Evolutionary conservation across 306 rosid species (phyloP).

Genomic region (Abrus pulchellus): DNA sequence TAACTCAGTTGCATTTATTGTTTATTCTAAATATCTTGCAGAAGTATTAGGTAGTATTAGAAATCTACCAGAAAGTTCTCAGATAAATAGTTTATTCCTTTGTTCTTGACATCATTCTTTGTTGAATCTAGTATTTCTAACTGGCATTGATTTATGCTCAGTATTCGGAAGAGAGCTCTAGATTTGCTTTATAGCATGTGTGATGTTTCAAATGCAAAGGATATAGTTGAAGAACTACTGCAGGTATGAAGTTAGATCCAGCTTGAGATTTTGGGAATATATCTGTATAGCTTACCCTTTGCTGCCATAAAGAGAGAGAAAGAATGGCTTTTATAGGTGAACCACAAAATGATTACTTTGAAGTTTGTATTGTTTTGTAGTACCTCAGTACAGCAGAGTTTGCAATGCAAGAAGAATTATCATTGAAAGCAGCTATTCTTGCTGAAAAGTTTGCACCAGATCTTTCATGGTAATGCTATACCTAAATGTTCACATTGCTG

Average conservation of each 20-base stretch:
- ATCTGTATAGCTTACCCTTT: not conserved
- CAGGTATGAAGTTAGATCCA: slow-evolving; percentile 69
- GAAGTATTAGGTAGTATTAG: not conserved
- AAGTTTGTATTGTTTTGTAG: slow-evolving; percentile 60
- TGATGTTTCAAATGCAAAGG: slow-evolving; percentile 98
- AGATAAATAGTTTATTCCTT: not conserved
- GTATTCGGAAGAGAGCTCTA: slow-evolving; percentile 98
- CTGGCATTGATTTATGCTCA: slow-evolving; percentile 56
- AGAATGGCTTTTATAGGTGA: slow-evolving; percentile 44
- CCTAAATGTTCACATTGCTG: not conserved
- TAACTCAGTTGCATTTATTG: not conserved
- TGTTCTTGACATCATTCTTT: not conserved
- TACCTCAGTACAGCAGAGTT: slow-evolving; percentile 98
- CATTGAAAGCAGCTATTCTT: slow-evolving; percentile 99
- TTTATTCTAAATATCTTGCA: not conserved
- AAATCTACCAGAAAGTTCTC: no score
- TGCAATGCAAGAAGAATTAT: slow-evolving; percentile 97
- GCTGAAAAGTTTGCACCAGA: slow-evolving; percentile 99
- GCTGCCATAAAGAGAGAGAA: slow-evolving; percentile 14
- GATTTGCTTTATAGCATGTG: slow-evolving; percentile 99
- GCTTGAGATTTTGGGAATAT: slow-evolving; percentile 33
- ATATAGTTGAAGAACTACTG: slow-evolving; percentile 95
- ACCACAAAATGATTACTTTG: slow-evolving; percentile 39
- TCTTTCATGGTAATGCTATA: slow-evolving; percentile 82
- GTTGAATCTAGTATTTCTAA: slow-evolving; percentile 37